A percentile compares a stretch with the other conserved stretches of the same genome.
Evolutionary conservation across 2,329 filamentous ascomycete genomes (phyloP).

Genomic region (Venturia carpophila): DNA sequence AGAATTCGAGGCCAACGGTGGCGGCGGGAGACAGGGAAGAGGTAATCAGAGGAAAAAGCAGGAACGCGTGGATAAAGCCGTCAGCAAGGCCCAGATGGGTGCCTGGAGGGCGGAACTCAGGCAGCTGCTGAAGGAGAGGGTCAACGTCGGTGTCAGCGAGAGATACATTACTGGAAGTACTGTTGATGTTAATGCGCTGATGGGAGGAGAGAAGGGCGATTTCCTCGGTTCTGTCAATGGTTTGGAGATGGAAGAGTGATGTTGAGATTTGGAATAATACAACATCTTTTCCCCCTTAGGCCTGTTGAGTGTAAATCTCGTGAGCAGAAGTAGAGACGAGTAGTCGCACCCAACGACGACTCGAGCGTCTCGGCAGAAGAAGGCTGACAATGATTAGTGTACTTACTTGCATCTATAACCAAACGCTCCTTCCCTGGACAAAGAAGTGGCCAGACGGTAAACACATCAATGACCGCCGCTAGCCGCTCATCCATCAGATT

Average conservation of each 20-base stretch:
- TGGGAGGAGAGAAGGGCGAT: constrained; percentile 43
- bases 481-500: not conserved
- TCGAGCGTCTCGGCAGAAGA: no score
- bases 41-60: constrained; percentile 67
- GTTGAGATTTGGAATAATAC: not conserved
- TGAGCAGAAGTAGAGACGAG: no score
- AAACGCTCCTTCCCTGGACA: no score
- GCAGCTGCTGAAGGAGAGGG: constrained; percentile 59
- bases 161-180: constrained; percentile 70
- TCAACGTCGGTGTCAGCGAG: constrained; percentile 85
- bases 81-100: constrained; percentile 67
- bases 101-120: constrained; percentile 64
- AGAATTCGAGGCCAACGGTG: constrained; percentile 58
- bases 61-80: constrained; percentile 58
- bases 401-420: no score
- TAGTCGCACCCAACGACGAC: no score
- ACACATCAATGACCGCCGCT: no score
- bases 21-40: constrained; percentile 49
- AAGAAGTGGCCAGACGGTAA: no score
- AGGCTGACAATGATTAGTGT: no score
- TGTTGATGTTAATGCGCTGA: constrained; percentile 65
- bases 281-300: not conserved
- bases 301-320: not conserved
- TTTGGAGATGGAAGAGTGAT: constrained; percentile 13
- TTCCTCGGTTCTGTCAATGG: constrained; percentile 15